Conservation (phyloP, 805 yeast genomes). For the Kuraishia cidri region DNA sequence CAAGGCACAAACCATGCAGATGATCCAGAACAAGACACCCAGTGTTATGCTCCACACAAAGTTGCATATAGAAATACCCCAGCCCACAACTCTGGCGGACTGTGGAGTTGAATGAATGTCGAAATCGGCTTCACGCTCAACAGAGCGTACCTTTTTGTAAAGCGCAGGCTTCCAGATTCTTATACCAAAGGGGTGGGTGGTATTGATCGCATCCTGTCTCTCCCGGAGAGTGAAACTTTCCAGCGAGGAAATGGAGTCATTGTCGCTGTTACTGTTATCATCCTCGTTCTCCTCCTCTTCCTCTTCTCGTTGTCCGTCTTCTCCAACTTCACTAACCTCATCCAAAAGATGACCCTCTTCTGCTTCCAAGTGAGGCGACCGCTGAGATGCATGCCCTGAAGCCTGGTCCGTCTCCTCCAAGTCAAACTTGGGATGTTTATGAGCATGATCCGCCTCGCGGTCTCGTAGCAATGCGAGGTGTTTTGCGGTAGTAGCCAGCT, state of each 20-base stretch:
- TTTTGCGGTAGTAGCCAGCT: conserved; percentile 11
- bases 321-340: conserved; percentile 8
- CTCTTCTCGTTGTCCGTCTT: conserved; percentile 7
- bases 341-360: conserved; percentile 2
- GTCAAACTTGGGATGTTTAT: no score
- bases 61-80: conserved; percentile 63
- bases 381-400: background rate
- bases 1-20: conserved; percentile 43
- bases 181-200: conserved; percentile 97
- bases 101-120: conserved; percentile 76
- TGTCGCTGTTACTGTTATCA: conserved; percentile 19
- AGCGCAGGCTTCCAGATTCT: conserved; percentile 98
- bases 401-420: background rate
- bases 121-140: conserved; percentile 82
- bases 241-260: conserved; percentile 34
- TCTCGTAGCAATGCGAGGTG: conserved; percentile 16
- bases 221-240: conserved; percentile 87
- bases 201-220: conserved; percentile 92
- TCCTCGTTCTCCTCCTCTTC: conserved; percentile 8
- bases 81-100: conserved; percentile 40
- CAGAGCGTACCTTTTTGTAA: conserved; percentile 87
- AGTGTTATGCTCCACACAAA: conserved; percentile 63
- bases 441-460: conserved; percentile 14
- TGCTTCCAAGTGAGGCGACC: background rate
- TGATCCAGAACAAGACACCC: conserved; percentile 51